A percentile compares a stretch with the other conserved stretches of the same genome.
phyloP scores from a whole-genome alignment of 768 basidiomycete species.

The Suillus occidentalis region DNA sequence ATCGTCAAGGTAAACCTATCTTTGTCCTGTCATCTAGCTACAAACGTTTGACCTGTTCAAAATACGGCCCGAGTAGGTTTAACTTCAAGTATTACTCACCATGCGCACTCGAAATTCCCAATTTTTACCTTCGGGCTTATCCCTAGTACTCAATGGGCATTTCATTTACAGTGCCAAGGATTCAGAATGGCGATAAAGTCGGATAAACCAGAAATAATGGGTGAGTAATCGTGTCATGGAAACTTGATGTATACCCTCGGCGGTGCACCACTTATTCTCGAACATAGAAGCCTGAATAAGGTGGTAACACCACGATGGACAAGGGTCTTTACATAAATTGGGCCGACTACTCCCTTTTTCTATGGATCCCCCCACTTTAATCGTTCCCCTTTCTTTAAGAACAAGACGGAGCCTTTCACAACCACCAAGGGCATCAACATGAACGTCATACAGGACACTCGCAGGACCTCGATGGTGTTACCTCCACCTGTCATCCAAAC shows the following conservation, averaged over 20 bases:
- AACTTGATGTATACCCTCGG: background rate
- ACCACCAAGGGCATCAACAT: background rate
- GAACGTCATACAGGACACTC: background rate
- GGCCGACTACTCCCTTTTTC: background rate
- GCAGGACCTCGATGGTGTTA: background rate
- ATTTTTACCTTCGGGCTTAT: no score
- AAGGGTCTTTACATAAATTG: background rate
- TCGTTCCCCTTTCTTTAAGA: background rate
- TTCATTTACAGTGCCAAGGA: background rate
- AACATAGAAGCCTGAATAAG: background rate
- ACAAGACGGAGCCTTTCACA: background rate
- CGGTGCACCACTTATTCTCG: background rate
- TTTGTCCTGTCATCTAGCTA: background rate
- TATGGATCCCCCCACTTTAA: no score
- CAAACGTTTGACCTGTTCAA: background rate
- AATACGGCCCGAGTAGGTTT: no score
- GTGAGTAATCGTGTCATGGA: background rate
- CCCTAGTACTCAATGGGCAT: background rate
- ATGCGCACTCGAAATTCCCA: no score
- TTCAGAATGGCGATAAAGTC: background rate
- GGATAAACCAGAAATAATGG: background rate
- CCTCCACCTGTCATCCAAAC: constrained; percentile 11
- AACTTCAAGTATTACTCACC: no score
- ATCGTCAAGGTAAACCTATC: background rate
- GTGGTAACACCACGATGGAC: background rate